phyloP scores from a whole-genome alignment of 169 alveolate species.

The Blepharisma undulans region DNA sequence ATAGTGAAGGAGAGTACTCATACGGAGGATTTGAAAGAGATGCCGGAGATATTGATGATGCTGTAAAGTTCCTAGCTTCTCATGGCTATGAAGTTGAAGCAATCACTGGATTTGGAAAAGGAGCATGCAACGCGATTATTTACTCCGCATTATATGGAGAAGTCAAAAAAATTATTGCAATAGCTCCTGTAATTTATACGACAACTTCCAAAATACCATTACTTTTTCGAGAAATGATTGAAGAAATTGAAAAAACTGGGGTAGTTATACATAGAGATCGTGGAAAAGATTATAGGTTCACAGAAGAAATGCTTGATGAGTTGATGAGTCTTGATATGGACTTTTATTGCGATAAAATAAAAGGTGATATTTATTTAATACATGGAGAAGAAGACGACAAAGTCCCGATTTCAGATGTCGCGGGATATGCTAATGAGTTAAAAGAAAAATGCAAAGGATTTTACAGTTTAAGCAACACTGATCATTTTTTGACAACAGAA shows the following conservation, averaged over 20 bases:
- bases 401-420: not conserved
- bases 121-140: not conserved
- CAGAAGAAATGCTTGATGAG: not conserved
- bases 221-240: not conserved
- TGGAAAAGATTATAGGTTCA: not conserved
- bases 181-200: not conserved
- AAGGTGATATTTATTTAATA: not conserved
- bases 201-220: not conserved
- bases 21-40: not conserved
- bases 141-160: not conserved
- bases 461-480: not conserved
- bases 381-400: not conserved
- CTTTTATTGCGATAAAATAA: not conserved
- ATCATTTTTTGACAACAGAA: not conserved
- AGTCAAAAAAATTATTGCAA: not conserved
- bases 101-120: slow-evolving; percentile 19
- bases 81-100: not conserved
- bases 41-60: not conserved
- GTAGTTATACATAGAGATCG: not conserved
- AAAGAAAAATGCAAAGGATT: not conserved
- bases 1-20: slow-evolving; percentile 24
- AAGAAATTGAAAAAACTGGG: not conserved
- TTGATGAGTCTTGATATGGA: not conserved
- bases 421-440: not conserved
- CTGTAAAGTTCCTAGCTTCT: not conserved